phyloP scores from a whole-genome alignment of 139 green algal genomes.

The Microglena sp. region DNA sequence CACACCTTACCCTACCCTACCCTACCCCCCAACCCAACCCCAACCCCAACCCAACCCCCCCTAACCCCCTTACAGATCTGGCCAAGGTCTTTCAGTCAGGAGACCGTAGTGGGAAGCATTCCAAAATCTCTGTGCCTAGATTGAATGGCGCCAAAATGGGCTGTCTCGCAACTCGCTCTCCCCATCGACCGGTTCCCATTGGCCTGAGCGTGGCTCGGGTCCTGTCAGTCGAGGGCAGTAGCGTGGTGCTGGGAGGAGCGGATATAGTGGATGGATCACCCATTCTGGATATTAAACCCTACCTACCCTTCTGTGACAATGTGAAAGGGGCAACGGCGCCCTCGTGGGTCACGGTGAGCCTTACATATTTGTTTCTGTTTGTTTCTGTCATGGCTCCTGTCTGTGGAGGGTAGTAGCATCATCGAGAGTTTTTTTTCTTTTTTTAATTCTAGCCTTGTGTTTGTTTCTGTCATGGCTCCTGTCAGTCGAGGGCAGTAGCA shows the following conservation, averaged over 20 bases:
- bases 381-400: conserved; percentile 39
- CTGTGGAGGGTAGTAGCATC: background rate
- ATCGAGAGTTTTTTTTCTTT: background rate
- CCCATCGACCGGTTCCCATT: conserved; percentile 71
- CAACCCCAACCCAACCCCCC: no score
- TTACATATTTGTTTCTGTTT: background rate
- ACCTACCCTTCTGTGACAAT: conserved; percentile 66
- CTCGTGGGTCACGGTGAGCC: conserved; percentile 61
- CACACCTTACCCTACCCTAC: no score
- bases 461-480: conserved; percentile 39
- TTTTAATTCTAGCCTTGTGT: conserved; percentile 4
- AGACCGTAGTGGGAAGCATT: conserved; percentile 39
- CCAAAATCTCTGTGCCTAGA: conserved; percentile 69
- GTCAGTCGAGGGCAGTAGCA: background rate
- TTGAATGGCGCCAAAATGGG: conserved; percentile 72
- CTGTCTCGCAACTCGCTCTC: conserved; percentile 77
- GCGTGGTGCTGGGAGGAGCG: conserved; percentile 57
- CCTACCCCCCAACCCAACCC: no score
- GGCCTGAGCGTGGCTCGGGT: conserved; percentile 70
- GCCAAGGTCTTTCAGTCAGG: conserved; percentile 18
- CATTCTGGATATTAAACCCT: conserved; percentile 91
- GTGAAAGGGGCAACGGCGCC: conserved; percentile 54
- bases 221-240: conserved; percentile 5
- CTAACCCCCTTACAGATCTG: no score
- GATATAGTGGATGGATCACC: conserved; percentile 87